A percentile compares a stretch with the other conserved stretches of the same genome.
Conservation (phyloP, 305 asterid species). For the Fraxinus nigra region DNA sequence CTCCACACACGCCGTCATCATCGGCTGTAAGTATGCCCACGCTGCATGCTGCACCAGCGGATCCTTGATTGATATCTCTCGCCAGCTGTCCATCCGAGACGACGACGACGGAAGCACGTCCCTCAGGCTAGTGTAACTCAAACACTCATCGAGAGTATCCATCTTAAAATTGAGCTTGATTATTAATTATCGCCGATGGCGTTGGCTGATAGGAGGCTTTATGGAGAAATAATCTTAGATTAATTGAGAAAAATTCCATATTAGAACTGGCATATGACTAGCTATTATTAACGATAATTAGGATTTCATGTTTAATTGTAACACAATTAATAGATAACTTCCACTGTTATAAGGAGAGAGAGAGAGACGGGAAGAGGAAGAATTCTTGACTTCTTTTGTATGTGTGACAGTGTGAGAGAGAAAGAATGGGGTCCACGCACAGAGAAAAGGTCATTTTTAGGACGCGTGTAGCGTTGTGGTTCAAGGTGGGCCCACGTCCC, state of each 20-base stretch:
- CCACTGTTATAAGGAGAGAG: background rate
- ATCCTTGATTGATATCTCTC: conserved; percentile 24
- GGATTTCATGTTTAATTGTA: background rate
- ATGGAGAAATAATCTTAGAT: background rate
- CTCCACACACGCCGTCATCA: background rate
- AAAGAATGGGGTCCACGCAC: background rate
- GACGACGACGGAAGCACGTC: background rate
- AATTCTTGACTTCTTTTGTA: background rate
- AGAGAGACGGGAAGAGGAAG: background rate
- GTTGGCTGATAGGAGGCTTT: background rate
- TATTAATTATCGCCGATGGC: background rate
- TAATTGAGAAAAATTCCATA: background rate
- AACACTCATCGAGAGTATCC: background rate
- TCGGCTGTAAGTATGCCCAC: conserved; percentile 27
- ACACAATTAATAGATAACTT: background rate
- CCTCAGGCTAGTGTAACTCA: conserved; percentile 6
- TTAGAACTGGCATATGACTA: background rate
- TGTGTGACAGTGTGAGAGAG: background rate
- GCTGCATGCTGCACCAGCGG: conserved; percentile 31
- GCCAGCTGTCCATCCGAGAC: conserved; percentile 10
- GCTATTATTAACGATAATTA: background rate
- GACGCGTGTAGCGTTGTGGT: background rate
- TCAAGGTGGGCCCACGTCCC: background rate
- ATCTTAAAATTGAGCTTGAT: background rate
- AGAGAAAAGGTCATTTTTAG: background rate